Evolutionary conservation across 1,139 yeast species (phyloP).

Genomic region (Suhomyces panamericanus): DNA sequence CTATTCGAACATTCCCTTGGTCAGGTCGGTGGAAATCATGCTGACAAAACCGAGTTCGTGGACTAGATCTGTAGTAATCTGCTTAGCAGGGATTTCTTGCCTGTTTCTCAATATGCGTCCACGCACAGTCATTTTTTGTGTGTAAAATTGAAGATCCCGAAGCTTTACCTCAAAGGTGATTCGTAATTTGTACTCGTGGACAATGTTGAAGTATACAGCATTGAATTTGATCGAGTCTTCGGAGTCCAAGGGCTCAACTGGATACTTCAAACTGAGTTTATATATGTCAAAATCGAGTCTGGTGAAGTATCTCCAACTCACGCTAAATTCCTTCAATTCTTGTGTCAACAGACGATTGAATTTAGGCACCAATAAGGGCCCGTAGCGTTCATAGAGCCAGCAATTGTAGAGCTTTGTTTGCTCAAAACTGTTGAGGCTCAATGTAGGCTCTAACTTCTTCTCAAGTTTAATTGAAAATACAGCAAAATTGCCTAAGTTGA

Average conservation of each 20-base stretch:
- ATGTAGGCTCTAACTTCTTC: not conserved
- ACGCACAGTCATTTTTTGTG: constrained; percentile 1
- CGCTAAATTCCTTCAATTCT: constrained; percentile 19
- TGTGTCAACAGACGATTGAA: constrained; percentile 10
- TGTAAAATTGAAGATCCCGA: constrained; percentile 10
- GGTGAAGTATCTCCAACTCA: constrained; percentile 23
- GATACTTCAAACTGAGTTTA: constrained; percentile 31
- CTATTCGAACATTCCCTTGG: not conserved
- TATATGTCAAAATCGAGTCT: constrained; percentile 30
- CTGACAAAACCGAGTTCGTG: constrained; percentile 4
- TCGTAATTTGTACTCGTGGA: constrained; percentile 14
- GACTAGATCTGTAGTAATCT: constrained; percentile 1
- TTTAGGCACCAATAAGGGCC: not conserved
- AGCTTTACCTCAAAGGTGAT: constrained; percentile 10
- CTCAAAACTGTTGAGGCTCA: not conserved
- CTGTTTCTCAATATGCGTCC: constrained; percentile 1
- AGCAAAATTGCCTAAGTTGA: constrained; percentile 19
- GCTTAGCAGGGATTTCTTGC: not conserved
- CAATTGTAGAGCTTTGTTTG: constrained; percentile 4
- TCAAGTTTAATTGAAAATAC: not conserved
- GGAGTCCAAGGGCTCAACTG: constrained; percentile 19
- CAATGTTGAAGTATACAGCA: constrained; percentile 18
- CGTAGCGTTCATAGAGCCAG: constrained; percentile 7
- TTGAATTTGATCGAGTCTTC: constrained; percentile 13
- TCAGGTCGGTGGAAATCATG: not conserved